Evolutionary conservation across 2,329 filamentous ascomycete species (phyloP).

Genomic region (Talaromyces pinophilus): DNA sequence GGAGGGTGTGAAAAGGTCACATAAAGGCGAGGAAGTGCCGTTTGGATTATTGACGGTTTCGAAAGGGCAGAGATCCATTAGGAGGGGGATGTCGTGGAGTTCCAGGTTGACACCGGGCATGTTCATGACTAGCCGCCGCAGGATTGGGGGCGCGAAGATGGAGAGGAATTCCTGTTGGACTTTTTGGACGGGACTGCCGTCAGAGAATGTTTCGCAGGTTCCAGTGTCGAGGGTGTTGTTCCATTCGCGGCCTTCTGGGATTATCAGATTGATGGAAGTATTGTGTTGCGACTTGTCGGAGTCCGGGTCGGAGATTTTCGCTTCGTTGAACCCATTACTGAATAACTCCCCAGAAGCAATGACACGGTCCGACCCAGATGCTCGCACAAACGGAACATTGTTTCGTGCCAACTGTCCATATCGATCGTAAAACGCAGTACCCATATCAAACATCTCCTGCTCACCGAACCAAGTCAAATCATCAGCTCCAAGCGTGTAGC

Average conservation of each 20-base stretch:
- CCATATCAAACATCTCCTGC: constrained; percentile 71
- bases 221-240: constrained; percentile 85
- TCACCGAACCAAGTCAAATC: constrained; percentile 69
- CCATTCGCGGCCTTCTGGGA: constrained; percentile 61
- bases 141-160: constrained; percentile 67
- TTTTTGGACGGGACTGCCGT: constrained; percentile 46
- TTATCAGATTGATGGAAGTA: constrained; percentile 65
- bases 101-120: constrained; percentile 69
- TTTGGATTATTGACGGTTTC: constrained; percentile 66
- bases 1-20: constrained; percentile 67
- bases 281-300: constrained; percentile 50
- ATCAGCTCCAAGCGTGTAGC: constrained; percentile 70
- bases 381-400: constrained; percentile 68
- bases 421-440: constrained; percentile 71
- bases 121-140: constrained; percentile 66
- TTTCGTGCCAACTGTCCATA: constrained; percentile 65
- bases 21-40: constrained; percentile 67
- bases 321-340: constrained; percentile 69
- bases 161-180: constrained; percentile 61
- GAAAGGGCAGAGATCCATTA: constrained; percentile 92
- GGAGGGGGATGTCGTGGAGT: constrained; percentile 61
- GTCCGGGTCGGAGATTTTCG: constrained; percentile 48
- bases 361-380: constrained; percentile 69
- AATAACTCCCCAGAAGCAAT: constrained; percentile 74
- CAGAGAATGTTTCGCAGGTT: constrained; percentile 70